Evolutionary conservation across 2,329 filamentous ascomycete genomes (phyloP).

Genomic region (Claviceps lovelessii): DNA sequence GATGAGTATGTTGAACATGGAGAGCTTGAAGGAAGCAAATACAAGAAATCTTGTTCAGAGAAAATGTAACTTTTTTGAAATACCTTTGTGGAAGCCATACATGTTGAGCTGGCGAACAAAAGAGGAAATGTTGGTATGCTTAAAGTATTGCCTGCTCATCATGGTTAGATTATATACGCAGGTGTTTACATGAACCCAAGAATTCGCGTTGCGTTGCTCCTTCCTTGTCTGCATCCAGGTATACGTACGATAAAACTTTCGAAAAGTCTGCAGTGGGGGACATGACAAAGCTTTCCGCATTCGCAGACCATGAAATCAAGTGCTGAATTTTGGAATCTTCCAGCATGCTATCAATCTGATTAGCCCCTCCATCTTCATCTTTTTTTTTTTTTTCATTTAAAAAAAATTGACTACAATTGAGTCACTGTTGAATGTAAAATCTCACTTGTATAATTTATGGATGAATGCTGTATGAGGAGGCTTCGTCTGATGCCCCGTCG

Average conservation of each 20-base stretch:
- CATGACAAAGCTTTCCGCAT: slow-evolving; percentile 97
- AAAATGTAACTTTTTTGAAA: slow-evolving; percentile 4
- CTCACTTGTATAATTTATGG: slow-evolving; percentile 96
- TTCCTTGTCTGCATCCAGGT: neutral
- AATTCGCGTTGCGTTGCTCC: neutral
- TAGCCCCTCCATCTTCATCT: neutral
- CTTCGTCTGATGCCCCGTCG: slow-evolving; percentile 82
- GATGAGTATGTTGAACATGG: neutral
- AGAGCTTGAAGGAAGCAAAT: neutral
- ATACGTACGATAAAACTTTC: slow-evolving; percentile 83
- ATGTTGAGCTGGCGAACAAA: slow-evolving; percentile 97
- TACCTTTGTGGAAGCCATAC: slow-evolving; percentile 99
- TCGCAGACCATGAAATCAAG: slow-evolving; percentile 88
- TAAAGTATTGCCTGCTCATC: slow-evolving; percentile 75
- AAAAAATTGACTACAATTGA: neutral
- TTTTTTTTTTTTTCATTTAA: too few relatives aligned
- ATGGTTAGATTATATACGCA: slow-evolving; percentile 4
- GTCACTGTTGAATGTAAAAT: neutral
- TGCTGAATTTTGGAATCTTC: slow-evolving; percentile 89
- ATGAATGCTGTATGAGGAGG: slow-evolving; percentile 98
- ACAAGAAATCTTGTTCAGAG: neutral
- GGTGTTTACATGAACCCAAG: neutral
- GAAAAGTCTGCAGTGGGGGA: slow-evolving; percentile 94
- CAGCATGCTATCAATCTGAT: slow-evolving; percentile 58
- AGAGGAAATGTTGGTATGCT: slow-evolving; percentile 97